These are phyloP conservation scores for Xylariaceae sp. DNA, from an alignment of 2,329 filamentous ascomycete species.

Conservation along the genomic window DNA sequence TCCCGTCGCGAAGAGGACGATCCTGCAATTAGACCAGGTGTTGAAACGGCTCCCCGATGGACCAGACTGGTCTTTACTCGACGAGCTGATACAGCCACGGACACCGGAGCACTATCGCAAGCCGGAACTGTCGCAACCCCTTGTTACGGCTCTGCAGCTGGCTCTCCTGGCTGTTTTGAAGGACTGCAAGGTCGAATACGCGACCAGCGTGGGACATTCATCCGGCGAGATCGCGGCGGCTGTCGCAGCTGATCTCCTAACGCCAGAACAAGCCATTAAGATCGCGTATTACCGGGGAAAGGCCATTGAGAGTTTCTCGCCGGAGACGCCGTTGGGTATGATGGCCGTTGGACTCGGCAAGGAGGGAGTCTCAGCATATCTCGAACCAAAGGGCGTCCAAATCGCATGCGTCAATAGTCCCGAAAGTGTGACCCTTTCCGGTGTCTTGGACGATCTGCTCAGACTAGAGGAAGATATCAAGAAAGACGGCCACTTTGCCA, in stretches of 20 bases:
- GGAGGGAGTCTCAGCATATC: background rate
- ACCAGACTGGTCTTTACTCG: conserved; percentile 1
- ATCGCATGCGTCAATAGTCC: conserved; percentile 14
- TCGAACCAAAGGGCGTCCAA: background rate
- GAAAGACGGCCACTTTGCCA: background rate
- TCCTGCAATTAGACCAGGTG: conserved; percentile 2
- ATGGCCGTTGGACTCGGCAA: conserved; percentile 8
- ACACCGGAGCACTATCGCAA: background rate
- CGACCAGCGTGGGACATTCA: conserved; percentile 1
- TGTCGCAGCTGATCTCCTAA: background rate
- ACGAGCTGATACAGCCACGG: background rate
- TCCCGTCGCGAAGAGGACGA: background rate
- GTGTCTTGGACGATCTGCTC: background rate
- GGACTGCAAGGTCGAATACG: conserved; percentile 2
- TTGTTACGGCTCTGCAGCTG: conserved; percentile 5
- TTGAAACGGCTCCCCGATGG: background rate
- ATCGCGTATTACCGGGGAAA: conserved; percentile 9
- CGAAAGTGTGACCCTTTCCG: conserved; percentile 9
- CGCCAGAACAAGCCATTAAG: conserved; percentile 5
- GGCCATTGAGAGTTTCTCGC: background rate
- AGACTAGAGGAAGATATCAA: background rate
- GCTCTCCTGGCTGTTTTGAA: background rate
- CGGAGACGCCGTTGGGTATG: conserved; percentile 5
- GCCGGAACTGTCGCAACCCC: background rate
- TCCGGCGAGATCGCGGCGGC: conserved; percentile 9